Evolutionary conservation across 2,329 filamentous ascomycete species (phyloP), one percentile per base, ranked within the genome.

Genomic region (Penicillium psychrosexuale): DNA sequence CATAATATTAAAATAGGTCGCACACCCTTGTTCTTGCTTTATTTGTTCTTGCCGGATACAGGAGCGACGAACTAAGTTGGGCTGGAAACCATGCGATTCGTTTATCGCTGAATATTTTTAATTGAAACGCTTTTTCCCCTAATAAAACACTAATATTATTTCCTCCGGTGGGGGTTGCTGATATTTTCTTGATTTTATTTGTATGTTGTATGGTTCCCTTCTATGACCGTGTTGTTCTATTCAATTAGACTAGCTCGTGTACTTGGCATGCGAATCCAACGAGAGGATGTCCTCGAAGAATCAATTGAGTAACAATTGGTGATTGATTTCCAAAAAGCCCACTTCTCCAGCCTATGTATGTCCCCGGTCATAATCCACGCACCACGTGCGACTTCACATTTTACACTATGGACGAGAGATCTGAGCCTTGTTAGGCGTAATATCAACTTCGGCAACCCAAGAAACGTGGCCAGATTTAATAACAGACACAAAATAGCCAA

Each of bases 21-120:
- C 28, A 15, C 19, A 27, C 6, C 40, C 46, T 31, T 49, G 42
- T 37, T 48, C 19, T 5, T 11, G 13, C 6, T 22, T 45, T 12
- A 57, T 48, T 47, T 52, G 36, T 28, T 19, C 34, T 17, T 8
- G 1, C 8, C 31, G 6, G 34, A 44, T 36, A 47, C 31, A 24
- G 11, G 30, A 12, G 42, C 24, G 43, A 17, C 22, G 6, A 34
- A 31, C 28, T 19, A 7, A 28, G n/a, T 28, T 50, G 8, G 27
- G n/a, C 11, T 24, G 17, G 38, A 54, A 44, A 33, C 34, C 33
- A 30, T 44, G 47, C 51, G 51, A 50, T 44, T 54, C 17, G 46
- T 50, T 39, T 47, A 15, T 39, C 31, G 17, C 33, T 30, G 30
- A 8, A 7, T n/a, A 13, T 11, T 40, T 27, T 17, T 30, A 7